Percentiles rank a stretch among this genome's conserved stretches.
These are phyloP conservation scores for Pythium graminicola DNA, from an alignment of 352 stramenopile genomes.

Conservation along the genomic window DNA sequence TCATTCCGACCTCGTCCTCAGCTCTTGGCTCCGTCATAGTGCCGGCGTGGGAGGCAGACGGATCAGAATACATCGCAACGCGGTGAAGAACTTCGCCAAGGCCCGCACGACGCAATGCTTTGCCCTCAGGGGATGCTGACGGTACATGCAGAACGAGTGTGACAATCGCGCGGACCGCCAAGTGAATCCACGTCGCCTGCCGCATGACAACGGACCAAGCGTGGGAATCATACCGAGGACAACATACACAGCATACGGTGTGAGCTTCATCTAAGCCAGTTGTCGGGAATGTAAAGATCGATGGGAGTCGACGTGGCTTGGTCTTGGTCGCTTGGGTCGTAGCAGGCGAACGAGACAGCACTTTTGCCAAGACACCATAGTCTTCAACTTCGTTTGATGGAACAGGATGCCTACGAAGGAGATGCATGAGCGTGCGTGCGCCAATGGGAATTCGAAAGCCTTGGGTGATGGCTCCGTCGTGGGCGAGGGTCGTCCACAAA, in stretches of 20 bases:
- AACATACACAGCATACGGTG: slow-evolving; percentile 7
- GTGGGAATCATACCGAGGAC: neutral
- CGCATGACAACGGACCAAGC: slow-evolving; percentile 16
- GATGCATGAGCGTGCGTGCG: slow-evolving; percentile 26
- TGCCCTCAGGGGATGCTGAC: slow-evolving; percentile 29
- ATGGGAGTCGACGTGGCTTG: slow-evolving; percentile 13
- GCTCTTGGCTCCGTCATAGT: too few relatives aligned
- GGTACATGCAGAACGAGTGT: slow-evolving; percentile 30
- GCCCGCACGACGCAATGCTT: slow-evolving; percentile 19
- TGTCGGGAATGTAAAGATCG: slow-evolving; percentile 21
- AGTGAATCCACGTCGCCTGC: slow-evolving; percentile 23
- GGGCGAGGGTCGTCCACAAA: slow-evolving; percentile 10
- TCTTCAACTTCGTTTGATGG: slow-evolving; percentile 50
- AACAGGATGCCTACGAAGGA: slow-evolving; percentile 30
- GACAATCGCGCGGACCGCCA: slow-evolving; percentile 32
- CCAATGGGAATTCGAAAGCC: slow-evolving; percentile 41
- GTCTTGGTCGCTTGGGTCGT: neutral
- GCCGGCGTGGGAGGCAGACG: too few relatives aligned
- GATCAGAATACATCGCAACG: neutral
- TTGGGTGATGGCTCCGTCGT: slow-evolving; percentile 14
- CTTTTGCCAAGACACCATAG: slow-evolving; percentile 8
- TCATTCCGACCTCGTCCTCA: neutral
- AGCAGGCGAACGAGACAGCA: neutral
- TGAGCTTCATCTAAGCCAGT: neutral
- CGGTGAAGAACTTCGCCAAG: neutral